A percentile compares a stretch with the other conserved stretches of the same genome.
phyloP scores from a whole-genome alignment of 192 early-diverging fungal genomes.

The Lobosporangium transversale region DNA sequence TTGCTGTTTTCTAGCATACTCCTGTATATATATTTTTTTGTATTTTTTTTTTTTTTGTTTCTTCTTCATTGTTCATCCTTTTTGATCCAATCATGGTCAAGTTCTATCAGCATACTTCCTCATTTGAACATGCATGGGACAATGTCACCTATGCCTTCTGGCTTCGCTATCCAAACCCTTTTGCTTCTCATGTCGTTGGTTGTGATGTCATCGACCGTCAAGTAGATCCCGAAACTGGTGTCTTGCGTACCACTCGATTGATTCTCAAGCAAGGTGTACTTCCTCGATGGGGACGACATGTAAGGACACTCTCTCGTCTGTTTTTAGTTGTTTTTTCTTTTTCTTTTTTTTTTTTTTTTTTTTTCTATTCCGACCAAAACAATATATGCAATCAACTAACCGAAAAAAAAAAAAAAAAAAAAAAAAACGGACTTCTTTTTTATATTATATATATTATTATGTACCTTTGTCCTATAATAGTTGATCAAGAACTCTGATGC shows the following conservation, averaged over 20 bases:
- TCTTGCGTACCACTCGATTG: slow-evolving; percentile 87
- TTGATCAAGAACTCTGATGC: slow-evolving; percentile 86
- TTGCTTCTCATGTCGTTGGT: slow-evolving; percentile 92
- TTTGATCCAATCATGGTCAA: slow-evolving; percentile 77
- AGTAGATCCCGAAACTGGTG: slow-evolving; percentile 80
- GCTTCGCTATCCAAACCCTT: slow-evolving; percentile 98
- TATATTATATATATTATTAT: background rate
- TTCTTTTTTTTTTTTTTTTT: background rate
- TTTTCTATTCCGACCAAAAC: background rate
- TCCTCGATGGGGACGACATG: slow-evolving; percentile 85
- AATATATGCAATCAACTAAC: background rate
- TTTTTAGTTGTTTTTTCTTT: too few relatives aligned
- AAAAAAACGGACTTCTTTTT: background rate
- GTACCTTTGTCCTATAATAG: slow-evolving; percentile 38
- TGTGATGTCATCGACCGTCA: slow-evolving; percentile 92
- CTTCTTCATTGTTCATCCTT: background rate
- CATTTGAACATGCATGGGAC: slow-evolving; percentile 84
- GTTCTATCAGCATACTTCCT: slow-evolving; percentile 82
- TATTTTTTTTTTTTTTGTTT: background rate
- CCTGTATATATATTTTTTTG: background rate
- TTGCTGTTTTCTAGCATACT: background rate
- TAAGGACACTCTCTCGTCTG: too few relatives aligned
- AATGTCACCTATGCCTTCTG: slow-evolving; percentile 91
- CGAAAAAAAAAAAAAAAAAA: background rate
- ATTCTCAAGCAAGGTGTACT: slow-evolving; percentile 89